Base-by-base conservation (phyloP, 306 rosid genomes). In the Quillaja saponaria region DNA sequence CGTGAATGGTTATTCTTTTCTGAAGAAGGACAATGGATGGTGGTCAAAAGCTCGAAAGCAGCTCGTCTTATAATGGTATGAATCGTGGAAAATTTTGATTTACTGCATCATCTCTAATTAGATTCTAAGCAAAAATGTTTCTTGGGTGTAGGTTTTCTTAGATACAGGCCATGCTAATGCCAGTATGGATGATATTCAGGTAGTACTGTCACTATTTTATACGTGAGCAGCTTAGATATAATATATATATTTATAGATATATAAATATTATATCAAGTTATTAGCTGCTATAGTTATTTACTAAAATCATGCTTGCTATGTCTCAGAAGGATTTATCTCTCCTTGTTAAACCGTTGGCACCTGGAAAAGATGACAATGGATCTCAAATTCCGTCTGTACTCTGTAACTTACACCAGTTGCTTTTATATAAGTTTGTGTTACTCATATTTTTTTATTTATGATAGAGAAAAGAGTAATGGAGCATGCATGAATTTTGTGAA, bases 11-110 rank as follows among this genome's bases (percentile, higher is more conserved):
- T 92, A 58, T 92, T 88, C 83, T 75, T 81, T 69, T 92, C 98
- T 50, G 94, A 86, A 82, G 98, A 92, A 74, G 98, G 98, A 48
- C 95, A 88, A 68, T 92, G 98, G 98, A 79, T 79, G 92, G 90
- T 92, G 12, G 96, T 88, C 55, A 91, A 82, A 74, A 86, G 92
- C 76, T 82, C 98, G 49, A 84, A 86, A 77, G 83, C 96, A 31
- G 90, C 96, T 77, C 96, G 96, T 51, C 92, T 92, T 12, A 77
- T 88, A 71, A 86, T 88, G 96, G 98, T 92, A 82, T 35, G 31
- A 37, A 44, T 55, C 64, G 6, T 38, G 55, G 60, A n/a, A 41
- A 13, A 21, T 52, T 48, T 47, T 35, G 8, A 45, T 57, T 63
- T 21, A 42, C 11, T 49, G 19, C 41, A 44, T 45, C 66, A 72